phyloP scores from a whole-genome alignment of 2,329 filamentous ascomycete genomes.

The Ophiostoma sp. region DNA sequence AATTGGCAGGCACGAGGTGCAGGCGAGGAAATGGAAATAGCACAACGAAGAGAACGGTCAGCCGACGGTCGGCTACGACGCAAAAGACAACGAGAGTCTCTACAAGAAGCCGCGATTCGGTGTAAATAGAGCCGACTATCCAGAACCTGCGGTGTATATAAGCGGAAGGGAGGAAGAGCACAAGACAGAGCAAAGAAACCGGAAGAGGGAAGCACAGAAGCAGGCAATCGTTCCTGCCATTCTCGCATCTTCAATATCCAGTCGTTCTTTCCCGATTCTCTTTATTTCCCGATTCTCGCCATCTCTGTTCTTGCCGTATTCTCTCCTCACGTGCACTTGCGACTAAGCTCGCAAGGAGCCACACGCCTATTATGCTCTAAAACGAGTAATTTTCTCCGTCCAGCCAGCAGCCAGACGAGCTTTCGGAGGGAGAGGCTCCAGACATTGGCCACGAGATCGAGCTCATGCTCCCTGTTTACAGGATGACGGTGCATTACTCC shows the following conservation, averaged over 20 bases:
- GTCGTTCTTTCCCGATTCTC: neutral
- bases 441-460: conserved; percentile 1
- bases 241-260: neutral
- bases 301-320: no score
- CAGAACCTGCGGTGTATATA: neutral
- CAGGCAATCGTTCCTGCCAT: no score
- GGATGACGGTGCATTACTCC: no score
- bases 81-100: neutral
- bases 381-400: conserved; percentile 7
- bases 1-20: neutral
- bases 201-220: neutral
- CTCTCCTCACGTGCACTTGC: no score
- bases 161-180: neutral
- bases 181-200: neutral
- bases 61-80: neutral
- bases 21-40: neutral
- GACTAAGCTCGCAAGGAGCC: neutral
- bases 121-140: neutral
- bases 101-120: conserved; percentile 8
- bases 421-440: neutral
- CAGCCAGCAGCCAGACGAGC: neutral
- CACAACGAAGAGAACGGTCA: neutral
- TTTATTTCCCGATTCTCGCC: no score
- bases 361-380: neutral
- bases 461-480: neutral